Conservation (phyloP, 768 basidiomycete genomes). For the Serendipita vermifera region DNA sequence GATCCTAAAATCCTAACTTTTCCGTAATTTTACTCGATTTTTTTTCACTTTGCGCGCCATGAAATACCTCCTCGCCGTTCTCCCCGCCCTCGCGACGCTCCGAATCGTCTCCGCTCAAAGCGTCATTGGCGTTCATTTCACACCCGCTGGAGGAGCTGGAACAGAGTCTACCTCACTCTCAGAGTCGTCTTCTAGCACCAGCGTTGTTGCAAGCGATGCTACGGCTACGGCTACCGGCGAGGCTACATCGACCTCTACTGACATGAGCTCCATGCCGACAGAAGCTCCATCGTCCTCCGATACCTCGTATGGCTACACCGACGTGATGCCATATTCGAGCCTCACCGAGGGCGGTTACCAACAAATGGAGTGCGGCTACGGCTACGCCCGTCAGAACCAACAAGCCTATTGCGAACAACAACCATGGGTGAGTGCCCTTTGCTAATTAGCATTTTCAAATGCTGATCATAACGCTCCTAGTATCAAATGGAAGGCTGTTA, state of each 20-base stretch:
- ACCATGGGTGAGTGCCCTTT: slow-evolving; percentile 41
- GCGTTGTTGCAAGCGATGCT: not conserved
- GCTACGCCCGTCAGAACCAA: slow-evolving; percentile 37
- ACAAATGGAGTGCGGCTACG: slow-evolving; percentile 58
- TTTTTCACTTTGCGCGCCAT: not conserved
- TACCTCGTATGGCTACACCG: slow-evolving; percentile 1
- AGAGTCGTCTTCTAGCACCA: not conserved
- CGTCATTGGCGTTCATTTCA: slow-evolving; percentile 8
- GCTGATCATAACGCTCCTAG: slow-evolving; percentile 14
- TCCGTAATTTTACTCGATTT: not conserved
- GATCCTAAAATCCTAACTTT: not conserved
- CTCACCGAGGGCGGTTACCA: slow-evolving; percentile 53
- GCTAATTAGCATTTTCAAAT: slow-evolving; percentile 3
- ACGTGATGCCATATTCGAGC: slow-evolving; percentile 42
- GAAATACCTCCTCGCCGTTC: slow-evolving; percentile 3
- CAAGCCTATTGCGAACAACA: slow-evolving; percentile 43
- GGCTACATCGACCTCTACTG: not conserved
- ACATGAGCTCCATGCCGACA: slow-evolving; percentile 3
- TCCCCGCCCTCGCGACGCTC: slow-evolving; percentile 3
- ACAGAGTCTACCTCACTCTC: not conserved
- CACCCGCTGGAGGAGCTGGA: not conserved
- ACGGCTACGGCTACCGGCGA: not conserved
- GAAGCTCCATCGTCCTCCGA: not conserved
- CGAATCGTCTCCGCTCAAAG: not conserved
- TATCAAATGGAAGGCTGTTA: slow-evolving; percentile 40